Evolutionary conservation across 108 stramenopile genomes (phyloP), one percentile per base, ranked within the genome.

Genomic region (Skeletonema potamos): DNA sequence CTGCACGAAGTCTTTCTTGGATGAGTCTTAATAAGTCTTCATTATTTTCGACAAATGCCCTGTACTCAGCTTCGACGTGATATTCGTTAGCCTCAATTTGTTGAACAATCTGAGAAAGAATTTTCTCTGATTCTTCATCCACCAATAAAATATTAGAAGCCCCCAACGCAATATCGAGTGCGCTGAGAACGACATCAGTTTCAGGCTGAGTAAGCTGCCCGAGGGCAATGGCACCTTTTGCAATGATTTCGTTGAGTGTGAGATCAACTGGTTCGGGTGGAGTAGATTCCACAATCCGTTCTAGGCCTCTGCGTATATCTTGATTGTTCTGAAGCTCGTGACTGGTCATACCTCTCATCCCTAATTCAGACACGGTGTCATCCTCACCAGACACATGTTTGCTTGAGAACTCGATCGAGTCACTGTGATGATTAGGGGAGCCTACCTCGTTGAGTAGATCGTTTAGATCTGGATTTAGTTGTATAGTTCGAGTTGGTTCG

Each of bases 61-160:
- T 34, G 27, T 76, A 79, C 1, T 51, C 55, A 9, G 65, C 58
- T 6, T 76, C 79, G 2, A 65, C 77, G 36, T 69, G 75, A 39
- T 56, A 62, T 12, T 64, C 75, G 12, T 84, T 72, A 22, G 41
- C 57, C 56, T 89, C 89, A 20, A 89, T 84, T 37, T 89, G 86
- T 20, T 64, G 67, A 62, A 86, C 87, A 13, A 87, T 66, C 27
- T 74, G 73, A 54, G 76, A 46, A 7, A 87, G 54, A 55, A 87
- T 66, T 33, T 82, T 73, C 9, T 74, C 44, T 37, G 80, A 71
- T 48, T 70, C 70, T 28, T 34, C 69, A 55, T 63, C 62, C 13
- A 82, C 57, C 54, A 44, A 58, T 6, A 27, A 10, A 36, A 7
- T 10, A 27, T 34, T 4, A 24, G 30, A 32, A 8, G 56, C 58